Conservation (phyloP, 306 rosid genomes). For the Vicia sativa region DNA sequence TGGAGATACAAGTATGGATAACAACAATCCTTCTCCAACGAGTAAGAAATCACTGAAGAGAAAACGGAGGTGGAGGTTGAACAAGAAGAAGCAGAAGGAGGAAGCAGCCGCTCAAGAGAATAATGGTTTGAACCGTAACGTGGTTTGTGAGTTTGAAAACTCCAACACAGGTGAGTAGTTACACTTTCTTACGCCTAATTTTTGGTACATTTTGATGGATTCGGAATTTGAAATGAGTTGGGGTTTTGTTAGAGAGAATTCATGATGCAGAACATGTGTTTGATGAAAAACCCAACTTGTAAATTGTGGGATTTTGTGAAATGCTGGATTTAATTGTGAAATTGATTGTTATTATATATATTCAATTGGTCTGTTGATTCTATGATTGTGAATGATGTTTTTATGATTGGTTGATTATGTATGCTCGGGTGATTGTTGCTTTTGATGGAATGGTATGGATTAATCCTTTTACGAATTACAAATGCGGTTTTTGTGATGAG, state of each 20-base stretch:
- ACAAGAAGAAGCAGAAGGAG: neutral
- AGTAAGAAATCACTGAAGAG: neutral
- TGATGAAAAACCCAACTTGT: neutral
- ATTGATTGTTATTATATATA: neutral
- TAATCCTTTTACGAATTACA: neutral
- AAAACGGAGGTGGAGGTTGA: neutral
- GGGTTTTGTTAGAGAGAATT: neutral
- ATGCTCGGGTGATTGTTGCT: neutral
- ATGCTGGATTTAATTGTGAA: neutral
- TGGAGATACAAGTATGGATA: neutral
- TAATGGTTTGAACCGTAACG: neutral
- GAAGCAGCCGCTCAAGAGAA: neutral
- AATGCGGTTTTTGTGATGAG: neutral
- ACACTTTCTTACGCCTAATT: neutral
- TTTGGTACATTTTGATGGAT: neutral
- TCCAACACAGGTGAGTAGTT: neutral
- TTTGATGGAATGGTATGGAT: neutral
- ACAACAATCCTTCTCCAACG: neutral
- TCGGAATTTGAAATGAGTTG: neutral
- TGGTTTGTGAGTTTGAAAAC: neutral
- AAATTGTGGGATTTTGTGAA: neutral
- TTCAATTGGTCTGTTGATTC: neutral
- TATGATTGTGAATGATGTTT: neutral
- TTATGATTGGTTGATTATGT: constrained; percentile 3
- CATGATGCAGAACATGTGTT: too few relatives aligned